Conservation (phyloP, 2,329 filamentous ascomycete species). For the Onygenales sp. region DNA sequence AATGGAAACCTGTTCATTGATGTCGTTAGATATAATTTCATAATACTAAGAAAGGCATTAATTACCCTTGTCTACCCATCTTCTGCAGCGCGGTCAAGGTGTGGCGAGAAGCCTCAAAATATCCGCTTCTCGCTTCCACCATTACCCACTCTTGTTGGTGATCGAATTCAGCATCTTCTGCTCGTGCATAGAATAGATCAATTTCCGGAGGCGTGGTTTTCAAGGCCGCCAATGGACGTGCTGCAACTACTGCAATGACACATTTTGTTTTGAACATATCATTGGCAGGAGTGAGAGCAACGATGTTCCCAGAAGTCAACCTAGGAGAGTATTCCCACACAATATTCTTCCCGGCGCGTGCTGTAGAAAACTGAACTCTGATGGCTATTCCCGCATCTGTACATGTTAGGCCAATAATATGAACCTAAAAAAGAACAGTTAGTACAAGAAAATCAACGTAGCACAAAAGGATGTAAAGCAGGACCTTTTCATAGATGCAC, state of each 20-base stretch:
- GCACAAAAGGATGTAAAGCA: neutral
- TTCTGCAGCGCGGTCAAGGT: conserved; percentile 65
- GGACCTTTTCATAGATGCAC: conserved; percentile 63
- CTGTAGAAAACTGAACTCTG: conserved; percentile 61
- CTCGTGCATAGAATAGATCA: conserved; percentile 61
- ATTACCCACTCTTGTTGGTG: conserved; percentile 63
- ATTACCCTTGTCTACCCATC: conserved; percentile 43
- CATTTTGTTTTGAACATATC: conserved; percentile 58
- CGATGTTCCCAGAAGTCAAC: conserved; percentile 44
- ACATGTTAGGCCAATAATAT: conserved; percentile 56
- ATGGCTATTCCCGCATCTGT: conserved; percentile 54
- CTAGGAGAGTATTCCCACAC: conserved; percentile 57
- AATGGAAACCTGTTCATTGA: conserved; percentile 32
- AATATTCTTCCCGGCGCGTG: conserved; percentile 56
- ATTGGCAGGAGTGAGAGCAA: conserved; percentile 44
- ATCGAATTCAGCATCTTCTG: conserved; percentile 57
- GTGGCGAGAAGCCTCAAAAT: conserved; percentile 68
- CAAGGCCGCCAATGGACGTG: conserved; percentile 54
- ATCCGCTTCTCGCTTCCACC: conserved; percentile 64
- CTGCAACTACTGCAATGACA: conserved; percentile 63
- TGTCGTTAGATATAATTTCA: neutral
- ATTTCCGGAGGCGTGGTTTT: conserved; percentile 60
- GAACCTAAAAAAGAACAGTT: conserved; percentile 42
- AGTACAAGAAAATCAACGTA: neutral
- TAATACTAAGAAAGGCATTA: neutral